Base-by-base conservation (phyloP, 1,284 basidiomycete genomes). In the Jaminaea rosea region DNA sequence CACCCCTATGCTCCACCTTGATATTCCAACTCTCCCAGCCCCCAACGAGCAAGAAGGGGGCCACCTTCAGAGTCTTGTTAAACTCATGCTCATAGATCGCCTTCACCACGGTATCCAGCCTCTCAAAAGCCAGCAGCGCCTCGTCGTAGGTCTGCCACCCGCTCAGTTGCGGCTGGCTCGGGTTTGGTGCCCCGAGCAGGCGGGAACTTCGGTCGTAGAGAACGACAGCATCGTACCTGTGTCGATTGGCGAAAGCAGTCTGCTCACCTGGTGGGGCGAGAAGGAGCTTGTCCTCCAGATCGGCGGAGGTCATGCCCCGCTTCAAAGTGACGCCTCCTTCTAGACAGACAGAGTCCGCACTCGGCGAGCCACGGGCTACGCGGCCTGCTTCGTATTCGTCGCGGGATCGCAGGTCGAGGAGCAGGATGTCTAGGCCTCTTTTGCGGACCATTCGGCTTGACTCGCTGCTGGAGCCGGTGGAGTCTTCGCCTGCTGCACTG, bases 221-320 rank as follows among this genome's bases (percentile, higher is more conserved):
- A 9, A 87, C 87, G n/a, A 97, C 82, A 13, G 94, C 76, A 62
- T 97, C 91, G 73, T 87, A 94, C 63, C 84, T 84, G 68, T 89
- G 82, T 26, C 93, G 84, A 52, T 86, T 84, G 24, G 78, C 75
- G 74, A 96, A 97, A 17, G 86, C 77, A 1, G 78, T 78, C 36
- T 79, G 80, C 75, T 96, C 90, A 32, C 80, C 73, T 23, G 79
- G 78, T 0, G 90, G 86, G 37, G 82, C 83, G 19, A 88, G 76
- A 1, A 82, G 76, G 48, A 94, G 80, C 0, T 87, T 81, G 55
- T 86, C 81, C 74, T 94, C 89, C 17, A 97, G 81, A 17, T 79
- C 79, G 81, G 6, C 80, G 80, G 56, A 90, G 78, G 36, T 88
- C 90, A 67, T 42, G 52, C 61, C 39, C 19, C 39, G 19, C 17